Evolutionary conservation across 2,329 filamentous ascomycete genomes (phyloP).

Genomic region (Beauveria scarabaeidicola): DNA sequence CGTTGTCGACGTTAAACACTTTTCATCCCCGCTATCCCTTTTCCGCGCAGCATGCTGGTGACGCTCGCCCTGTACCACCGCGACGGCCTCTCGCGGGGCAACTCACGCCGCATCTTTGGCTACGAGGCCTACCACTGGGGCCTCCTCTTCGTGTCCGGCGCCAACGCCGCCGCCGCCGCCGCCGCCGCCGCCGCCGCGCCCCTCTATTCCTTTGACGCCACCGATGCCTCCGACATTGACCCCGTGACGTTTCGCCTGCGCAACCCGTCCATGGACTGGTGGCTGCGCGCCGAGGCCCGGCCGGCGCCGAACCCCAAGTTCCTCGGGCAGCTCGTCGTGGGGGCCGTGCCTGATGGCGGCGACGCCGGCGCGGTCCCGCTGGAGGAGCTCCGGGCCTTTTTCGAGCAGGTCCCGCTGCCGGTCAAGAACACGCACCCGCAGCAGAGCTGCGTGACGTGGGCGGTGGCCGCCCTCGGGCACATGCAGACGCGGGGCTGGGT

Average conservation of each 20-base stretch:
- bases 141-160: conserved; percentile 19
- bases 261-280: conserved; percentile 27
- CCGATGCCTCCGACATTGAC: conserved; percentile 23
- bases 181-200: neutral
- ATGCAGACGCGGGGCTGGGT: conserved; percentile 21
- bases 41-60: neutral
- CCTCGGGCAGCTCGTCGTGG: conserved; percentile 21
- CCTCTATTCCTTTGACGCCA: conserved; percentile 20
- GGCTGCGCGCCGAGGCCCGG: conserved; percentile 18
- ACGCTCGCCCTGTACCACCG: conserved; percentile 22
- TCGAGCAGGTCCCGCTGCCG: conserved; percentile 19
- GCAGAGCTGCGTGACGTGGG: conserved; percentile 28
- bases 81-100: conserved; percentile 20
- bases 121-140: conserved; percentile 26
- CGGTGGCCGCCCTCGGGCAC: conserved; percentile 18
- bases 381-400: conserved; percentile 16
- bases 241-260: conserved; percentile 22
- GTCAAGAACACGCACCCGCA: conserved; percentile 25
- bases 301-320: conserved; percentile 18
- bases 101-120: conserved; percentile 17
- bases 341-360: conserved; percentile 14
- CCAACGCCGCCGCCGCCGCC: neutral
- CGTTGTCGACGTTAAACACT: too few species aligned
- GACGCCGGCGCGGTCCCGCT: conserved; percentile 10
- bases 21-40: neutral